Evolutionary conservation across 2,329 filamentous ascomycete genomes (phyloP).

Genomic region (Phyllosticta paracitricarpa): DNA sequence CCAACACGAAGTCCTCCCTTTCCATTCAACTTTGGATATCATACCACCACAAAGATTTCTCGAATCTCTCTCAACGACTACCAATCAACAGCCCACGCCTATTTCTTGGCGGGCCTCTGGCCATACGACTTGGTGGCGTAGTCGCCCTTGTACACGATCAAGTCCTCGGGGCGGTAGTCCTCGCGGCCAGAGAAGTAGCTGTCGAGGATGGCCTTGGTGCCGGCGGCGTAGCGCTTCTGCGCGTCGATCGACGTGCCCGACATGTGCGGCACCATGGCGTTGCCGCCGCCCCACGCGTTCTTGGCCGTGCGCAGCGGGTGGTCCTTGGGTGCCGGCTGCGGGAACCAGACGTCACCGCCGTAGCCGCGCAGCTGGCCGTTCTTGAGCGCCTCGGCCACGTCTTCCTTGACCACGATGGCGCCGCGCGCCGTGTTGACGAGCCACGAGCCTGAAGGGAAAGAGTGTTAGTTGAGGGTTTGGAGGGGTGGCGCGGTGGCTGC

Average conservation of each 20-base stretch:
- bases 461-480: slow-evolving; percentile 1
- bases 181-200: slow-evolving; percentile 80
- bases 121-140: slow-evolving; percentile 95
- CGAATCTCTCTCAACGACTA: not conserved
- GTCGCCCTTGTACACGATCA: slow-evolving; percentile 82
- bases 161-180: slow-evolving; percentile 82
- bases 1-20: not conserved
- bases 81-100: not conserved
- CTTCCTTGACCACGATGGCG: slow-evolving; percentile 98
- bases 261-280: slow-evolving; percentile 99
- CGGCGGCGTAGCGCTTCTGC: slow-evolving; percentile 74
- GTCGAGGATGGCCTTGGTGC: slow-evolving; percentile 80
- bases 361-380: slow-evolving; percentile 83
- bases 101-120: slow-evolving; percentile 49
- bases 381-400: slow-evolving; percentile 89
- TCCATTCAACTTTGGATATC: not conserved
- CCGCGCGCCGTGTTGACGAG: slow-evolving; percentile 98
- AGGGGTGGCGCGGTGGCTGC: not conserved
- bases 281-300: slow-evolving; percentile 93
- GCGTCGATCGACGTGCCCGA: slow-evolving; percentile 97
- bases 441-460: slow-evolving; percentile 58
- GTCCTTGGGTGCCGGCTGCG: slow-evolving; percentile 88
- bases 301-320: slow-evolving; percentile 87
- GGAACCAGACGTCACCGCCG: slow-evolving; percentile 90
- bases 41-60: not conserved